These are phyloP conservation scores for Neurospora sp. DNA, from an alignment of 2,329 filamentous ascomycete species.

Conservation along the genomic window DNA sequence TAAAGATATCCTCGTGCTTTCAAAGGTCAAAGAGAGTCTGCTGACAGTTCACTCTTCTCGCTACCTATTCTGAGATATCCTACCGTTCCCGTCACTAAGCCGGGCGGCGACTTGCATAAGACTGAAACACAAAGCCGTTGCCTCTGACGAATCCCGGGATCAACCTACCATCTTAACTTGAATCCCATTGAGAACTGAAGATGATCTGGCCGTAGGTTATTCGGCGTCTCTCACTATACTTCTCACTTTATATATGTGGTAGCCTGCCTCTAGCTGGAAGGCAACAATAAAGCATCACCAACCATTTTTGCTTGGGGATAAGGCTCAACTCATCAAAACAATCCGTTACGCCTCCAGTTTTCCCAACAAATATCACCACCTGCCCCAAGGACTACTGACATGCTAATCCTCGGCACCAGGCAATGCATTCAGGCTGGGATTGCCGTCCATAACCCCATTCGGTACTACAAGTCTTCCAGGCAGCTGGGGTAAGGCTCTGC, in stretches of 20 bases:
- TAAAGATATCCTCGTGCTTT: background rate
- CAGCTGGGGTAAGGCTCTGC: background rate
- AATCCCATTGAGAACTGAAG: background rate
- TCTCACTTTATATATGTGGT: background rate
- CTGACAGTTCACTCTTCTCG: background rate
- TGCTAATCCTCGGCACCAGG: background rate
- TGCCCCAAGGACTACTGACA: background rate
- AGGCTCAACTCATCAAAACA: background rate
- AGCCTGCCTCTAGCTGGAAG: background rate
- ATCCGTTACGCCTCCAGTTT: background rate
- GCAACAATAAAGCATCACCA: background rate
- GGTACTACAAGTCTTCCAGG: background rate
- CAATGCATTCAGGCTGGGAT: background rate
- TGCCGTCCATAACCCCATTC: background rate
- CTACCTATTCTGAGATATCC: background rate
- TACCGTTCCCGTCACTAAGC: background rate
- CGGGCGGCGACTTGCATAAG: background rate
- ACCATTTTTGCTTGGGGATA: background rate
- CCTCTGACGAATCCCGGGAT: background rate
- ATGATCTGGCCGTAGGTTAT: background rate
- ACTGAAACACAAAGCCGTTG: background rate
- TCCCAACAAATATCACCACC: background rate
- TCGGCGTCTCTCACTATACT: background rate
- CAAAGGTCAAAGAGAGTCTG: background rate
- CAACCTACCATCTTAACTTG: background rate